Conservation (phyloP, 129 eudicot genomes). For the Pseudognaphalium luteoalbum region DNA sequence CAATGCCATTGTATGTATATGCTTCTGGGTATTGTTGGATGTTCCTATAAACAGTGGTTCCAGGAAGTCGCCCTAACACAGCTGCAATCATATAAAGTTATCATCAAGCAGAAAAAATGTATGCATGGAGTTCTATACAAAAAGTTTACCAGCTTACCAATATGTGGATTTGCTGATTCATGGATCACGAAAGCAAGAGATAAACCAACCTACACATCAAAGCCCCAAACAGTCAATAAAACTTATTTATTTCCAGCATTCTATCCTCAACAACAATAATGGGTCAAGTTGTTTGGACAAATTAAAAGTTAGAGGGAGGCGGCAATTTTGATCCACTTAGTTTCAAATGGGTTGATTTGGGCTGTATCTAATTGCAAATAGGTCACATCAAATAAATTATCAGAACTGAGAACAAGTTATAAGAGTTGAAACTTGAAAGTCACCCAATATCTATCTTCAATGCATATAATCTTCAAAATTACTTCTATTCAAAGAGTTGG, state of each 20-base stretch:
- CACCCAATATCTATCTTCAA: no score
- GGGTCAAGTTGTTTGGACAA: no score
- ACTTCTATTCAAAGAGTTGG: no score
- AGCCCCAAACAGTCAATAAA: background rate
- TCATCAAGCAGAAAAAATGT: background rate
- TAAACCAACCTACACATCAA: constrained; percentile 67
- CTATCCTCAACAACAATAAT: background rate
- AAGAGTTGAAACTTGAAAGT: no score
- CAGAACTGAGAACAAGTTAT: no score
- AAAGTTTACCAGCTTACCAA: constrained; percentile 55
- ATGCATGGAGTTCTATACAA: background rate
- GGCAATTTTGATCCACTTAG: background rate
- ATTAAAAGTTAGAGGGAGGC: background rate
- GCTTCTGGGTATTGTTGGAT: constrained; percentile 94
- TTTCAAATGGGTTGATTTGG: no score
- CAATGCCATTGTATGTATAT: constrained; percentile 84
- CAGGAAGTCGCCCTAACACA: constrained; percentile 94
- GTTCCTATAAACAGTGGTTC: constrained; percentile 92
- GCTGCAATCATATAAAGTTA: constrained; percentile 49
- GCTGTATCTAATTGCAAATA: no score
- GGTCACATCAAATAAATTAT: no score
- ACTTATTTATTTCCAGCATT: background rate
- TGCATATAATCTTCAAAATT: no score
- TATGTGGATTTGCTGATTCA: constrained; percentile 98
- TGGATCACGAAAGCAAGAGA: constrained; percentile 99